Percentiles rank a stretch among this genome's conserved stretches.
These are phyloP conservation scores for Drechslerella dactyloides DNA, from an alignment of 2,329 filamentous ascomycete species.

Conservation along the genomic window DNA sequence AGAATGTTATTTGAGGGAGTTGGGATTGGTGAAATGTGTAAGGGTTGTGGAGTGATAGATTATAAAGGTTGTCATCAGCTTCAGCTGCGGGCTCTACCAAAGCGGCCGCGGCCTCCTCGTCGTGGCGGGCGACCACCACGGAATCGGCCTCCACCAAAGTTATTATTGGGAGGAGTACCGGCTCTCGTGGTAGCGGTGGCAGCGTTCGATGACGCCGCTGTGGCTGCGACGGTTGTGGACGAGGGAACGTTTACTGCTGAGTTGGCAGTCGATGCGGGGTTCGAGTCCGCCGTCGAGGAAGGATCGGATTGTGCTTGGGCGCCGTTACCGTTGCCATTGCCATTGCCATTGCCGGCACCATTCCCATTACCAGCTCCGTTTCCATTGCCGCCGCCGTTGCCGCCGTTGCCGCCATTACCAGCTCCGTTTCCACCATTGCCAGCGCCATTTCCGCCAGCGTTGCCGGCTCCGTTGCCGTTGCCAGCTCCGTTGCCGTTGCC, in stretches of 20 bases:
- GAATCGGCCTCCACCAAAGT: conserved; percentile 5
- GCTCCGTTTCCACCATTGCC: conserved; percentile 18
- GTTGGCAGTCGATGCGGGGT: neutral
- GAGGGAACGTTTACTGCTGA: conserved; percentile 11
- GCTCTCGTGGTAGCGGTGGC: conserved; percentile 4
- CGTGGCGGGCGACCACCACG: conserved; percentile 18
- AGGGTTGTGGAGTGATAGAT: conserved; percentile 8
- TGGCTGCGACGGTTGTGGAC: conserved; percentile 10
- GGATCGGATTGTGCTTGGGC: conserved; percentile 22
- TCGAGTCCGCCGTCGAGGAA: conserved; percentile 2
- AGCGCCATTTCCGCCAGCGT: conserved; percentile 25
- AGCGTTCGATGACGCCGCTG: neutral
- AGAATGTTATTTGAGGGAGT: conserved; percentile 11
- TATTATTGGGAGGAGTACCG: conserved; percentile 6
- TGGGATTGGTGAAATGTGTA: conserved; percentile 12
- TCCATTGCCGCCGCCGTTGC: conserved; percentile 9
- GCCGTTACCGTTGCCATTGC: conserved; percentile 26
- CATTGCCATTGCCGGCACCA: conserved; percentile 9
- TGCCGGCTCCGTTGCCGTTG: conserved; percentile 16
- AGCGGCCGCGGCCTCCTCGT: conserved; percentile 12
- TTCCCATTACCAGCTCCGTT: conserved; percentile 9
- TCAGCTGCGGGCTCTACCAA: conserved; percentile 19
- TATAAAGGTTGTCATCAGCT: conserved; percentile 8
- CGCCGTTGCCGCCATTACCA: conserved; percentile 8
- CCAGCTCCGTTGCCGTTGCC: conserved; percentile 11